Base-by-base conservation (phyloP, 305 asterid genomes). In the Solanum hybrid region DNA sequence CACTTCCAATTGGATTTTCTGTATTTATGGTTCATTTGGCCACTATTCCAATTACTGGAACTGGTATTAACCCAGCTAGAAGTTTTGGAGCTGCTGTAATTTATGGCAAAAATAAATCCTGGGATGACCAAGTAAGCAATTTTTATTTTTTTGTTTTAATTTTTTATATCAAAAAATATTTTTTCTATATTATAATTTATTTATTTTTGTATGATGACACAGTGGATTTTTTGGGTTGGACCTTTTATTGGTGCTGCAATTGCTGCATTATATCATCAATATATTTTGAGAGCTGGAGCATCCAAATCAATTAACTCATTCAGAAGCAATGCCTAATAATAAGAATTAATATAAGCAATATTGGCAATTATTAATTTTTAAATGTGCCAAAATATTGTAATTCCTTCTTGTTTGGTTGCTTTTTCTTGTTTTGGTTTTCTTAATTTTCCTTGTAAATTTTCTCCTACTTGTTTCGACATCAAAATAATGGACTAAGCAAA, bases 1-100 rank as follows among this genome's bases (percentile, higher is more conserved):
- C 98, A 87, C 95, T 96, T 37, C 98, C 98, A 29, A 96, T 96
- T 90, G 98, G 98, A 89, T 96, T 96, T 82, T 96, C 97, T 0
- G 98, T 96, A 90, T 95, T 88, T 81, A 89, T 82, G 89, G 90
- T 89, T 82, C 90, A 89, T 65, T 89, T 89, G 82, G 90, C 90
- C 1, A 89, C 90, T 0, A 89, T 89, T 61, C 90, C 90, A 36
- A 37, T 89, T 24, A 89, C 90, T 81, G 90, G 90, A 82, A 89
- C 90, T 89, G 90, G 90, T 34, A 89, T 89, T 36, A 89, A 89
- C 82, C 90, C 90, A 57, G 90, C 90, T 24, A 73, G 90, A 89
- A 89, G 90, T 38, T 89, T 89, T 70, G 90, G 90, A 80, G 90
- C 90, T 81, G 89, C 90, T 27, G 90, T 89, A 20, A 89, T 89